Evolutionary conservation across 2,329 filamentous ascomycete genomes (phyloP).

Genomic region (Rutstroemia sp.): DNA sequence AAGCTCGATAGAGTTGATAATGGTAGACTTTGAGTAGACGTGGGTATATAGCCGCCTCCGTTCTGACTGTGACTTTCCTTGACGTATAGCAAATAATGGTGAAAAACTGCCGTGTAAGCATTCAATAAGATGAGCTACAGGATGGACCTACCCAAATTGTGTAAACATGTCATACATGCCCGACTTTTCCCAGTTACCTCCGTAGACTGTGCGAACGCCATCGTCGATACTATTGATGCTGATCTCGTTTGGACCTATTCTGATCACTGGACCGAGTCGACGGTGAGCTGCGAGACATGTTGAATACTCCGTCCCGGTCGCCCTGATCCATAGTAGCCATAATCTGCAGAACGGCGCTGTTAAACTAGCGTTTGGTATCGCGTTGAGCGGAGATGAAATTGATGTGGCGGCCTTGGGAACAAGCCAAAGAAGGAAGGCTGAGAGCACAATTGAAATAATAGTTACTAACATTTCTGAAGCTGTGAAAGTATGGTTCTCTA

Average conservation of each 20-base stretch:
- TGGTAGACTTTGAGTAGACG: background rate
- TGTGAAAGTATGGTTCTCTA: too few relatives aligned
- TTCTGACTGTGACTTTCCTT: background rate
- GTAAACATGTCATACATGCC: background rate
- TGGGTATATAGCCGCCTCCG: background rate
- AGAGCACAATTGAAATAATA: background rate
- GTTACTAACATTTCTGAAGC: background rate
- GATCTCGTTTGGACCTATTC: background rate
- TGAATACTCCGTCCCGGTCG: background rate
- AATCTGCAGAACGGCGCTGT: background rate
- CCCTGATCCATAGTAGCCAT: background rate
- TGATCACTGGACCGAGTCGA: background rate
- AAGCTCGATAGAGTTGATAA: background rate
- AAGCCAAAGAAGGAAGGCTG: background rate
- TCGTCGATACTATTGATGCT: conserved; percentile 1
- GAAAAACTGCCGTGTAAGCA: background rate
- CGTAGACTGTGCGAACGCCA: background rate
- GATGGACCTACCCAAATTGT: conserved; percentile 2
- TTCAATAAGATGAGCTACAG: background rate
- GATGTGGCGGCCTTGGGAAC: background rate
- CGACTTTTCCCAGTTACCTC: background rate
- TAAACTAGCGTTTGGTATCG: background rate
- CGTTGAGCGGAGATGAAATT: background rate
- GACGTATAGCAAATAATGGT: background rate
- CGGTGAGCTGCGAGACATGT: background rate